These are phyloP conservation scores for Boletus subluridellus DNA, from an alignment of 1,284 basidiomycete species.

Conservation along the genomic window DNA sequence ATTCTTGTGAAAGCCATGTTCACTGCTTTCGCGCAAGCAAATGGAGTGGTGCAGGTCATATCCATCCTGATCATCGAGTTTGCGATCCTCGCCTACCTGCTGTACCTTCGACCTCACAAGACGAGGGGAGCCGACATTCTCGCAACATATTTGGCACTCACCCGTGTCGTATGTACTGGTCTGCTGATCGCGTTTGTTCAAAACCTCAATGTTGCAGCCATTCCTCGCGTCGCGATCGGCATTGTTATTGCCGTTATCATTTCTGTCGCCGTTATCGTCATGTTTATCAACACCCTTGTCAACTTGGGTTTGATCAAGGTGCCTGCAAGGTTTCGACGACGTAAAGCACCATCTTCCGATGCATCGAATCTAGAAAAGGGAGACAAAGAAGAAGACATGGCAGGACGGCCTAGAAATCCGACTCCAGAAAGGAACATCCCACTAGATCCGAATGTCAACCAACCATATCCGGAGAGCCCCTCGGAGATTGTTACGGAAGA, in stretches of 20 bases:
- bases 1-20: slow-evolving; percentile 66
- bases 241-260: slow-evolving; percentile 60
- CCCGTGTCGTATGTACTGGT: slow-evolving; percentile 61
- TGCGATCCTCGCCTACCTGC: slow-evolving; percentile 51
- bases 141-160: slow-evolving; percentile 58
- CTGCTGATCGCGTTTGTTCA: slow-evolving; percentile 68
- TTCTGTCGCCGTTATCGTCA: slow-evolving; percentile 55
- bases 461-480: slow-evolving; percentile 41
- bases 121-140: slow-evolving; percentile 61
- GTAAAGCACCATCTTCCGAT: slow-evolving; percentile 9
- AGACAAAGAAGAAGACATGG: slow-evolving; percentile 16
- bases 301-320: slow-evolving; percentile 40
- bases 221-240: slow-evolving; percentile 74
- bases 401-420: slow-evolving; percentile 48
- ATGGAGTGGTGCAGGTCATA: slow-evolving; percentile 70
- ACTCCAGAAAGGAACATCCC: slow-evolving; percentile 49
- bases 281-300: slow-evolving; percentile 57
- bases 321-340: slow-evolving; percentile 17
- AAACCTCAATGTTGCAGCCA: slow-evolving; percentile 56
- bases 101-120: slow-evolving; percentile 55
- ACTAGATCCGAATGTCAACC: slow-evolving; percentile 41
- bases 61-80: slow-evolving; percentile 68
- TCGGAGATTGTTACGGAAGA: slow-evolving; percentile 35
- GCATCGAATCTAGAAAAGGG: slow-evolving; percentile 32
- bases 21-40: slow-evolving; percentile 65